Percentiles rank a stretch among this genome's conserved stretches.
Conservation (phyloP, 2,329 filamentous ascomycete genomes). For the Ophiostoma piceae region DNA sequence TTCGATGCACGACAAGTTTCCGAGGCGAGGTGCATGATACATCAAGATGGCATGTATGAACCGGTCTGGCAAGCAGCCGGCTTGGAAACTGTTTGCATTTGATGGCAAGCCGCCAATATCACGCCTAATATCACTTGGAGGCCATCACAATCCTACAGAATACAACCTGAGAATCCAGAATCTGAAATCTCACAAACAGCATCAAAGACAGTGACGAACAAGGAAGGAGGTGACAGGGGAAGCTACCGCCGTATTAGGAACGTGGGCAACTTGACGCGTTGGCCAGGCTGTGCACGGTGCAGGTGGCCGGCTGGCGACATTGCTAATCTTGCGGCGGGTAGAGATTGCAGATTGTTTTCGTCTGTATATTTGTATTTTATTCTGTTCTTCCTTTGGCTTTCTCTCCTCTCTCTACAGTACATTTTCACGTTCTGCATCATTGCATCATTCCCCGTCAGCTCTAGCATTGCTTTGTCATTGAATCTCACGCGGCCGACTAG, state of each 20-base stretch:
- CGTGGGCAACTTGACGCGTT: neutral
- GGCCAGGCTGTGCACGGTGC: neutral
- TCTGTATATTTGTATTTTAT: neutral
- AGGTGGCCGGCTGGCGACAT: neutral
- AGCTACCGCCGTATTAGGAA: neutral
- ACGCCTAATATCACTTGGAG: too few species aligned
- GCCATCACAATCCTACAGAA: too few species aligned
- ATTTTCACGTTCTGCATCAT: neutral
- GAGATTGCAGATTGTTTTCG: neutral
- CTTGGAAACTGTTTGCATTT: too few species aligned
- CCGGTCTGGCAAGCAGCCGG: too few species aligned
- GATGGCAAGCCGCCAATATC: neutral
- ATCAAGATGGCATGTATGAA: neutral
- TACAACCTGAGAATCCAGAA: too few species aligned
- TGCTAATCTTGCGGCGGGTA: neutral
- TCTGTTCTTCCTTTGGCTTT: neutral
- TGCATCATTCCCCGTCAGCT: neutral
- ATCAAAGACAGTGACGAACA: neutral
- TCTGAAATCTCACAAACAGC: neutral
- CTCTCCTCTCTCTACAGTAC: neutral
- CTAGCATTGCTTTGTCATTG: constrained; percentile 3
- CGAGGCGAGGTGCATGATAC: neutral
- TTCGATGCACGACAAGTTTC: neutral
- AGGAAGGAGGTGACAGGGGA: neutral
- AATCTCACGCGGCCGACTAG: neutral